Base-by-base conservation (phyloP, 345 rosid species). In the Brassica carinata region DNA sequence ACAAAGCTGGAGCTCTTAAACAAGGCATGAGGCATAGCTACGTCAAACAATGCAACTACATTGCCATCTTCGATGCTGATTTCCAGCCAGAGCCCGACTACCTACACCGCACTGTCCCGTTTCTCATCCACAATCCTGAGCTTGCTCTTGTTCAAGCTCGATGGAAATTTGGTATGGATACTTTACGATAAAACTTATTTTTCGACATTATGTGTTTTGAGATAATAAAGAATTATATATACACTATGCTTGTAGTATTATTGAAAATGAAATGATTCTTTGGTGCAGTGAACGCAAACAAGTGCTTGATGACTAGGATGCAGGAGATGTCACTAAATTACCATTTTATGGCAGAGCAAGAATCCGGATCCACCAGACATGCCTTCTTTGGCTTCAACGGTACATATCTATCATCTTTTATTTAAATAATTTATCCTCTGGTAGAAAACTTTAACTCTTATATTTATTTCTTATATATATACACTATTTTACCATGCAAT, bases 21-120 rank as follows among this genome's bases (percentile, higher is more conserved):
- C 89, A 89, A 76, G 92, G 91, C 53, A 84, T 88, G 91, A 89
- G 83, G 62, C 87, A 80, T 69, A 80, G 85, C 74, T 89, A 88
- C 19, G 87, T 85, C 8, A 88, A 84, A 58, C 79, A 69, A 11
- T 89, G 90, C 69, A 83, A 75, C 26, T 85, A 71, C 76, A 82
- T 86, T 3, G 92, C 85, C 26, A 84, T 89, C 55, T 86, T 87
- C 59, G 89, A 88, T 58, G 89, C 90, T 1, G 93, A 91, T 80
- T 88, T 88, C 67, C 88, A 82, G 51, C 90, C 90, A 26, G 85
- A 87, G 8, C 86, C 89, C 1, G 85, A 83, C 59, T 87, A 84
- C 48, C 86, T 87, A 17, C 76, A 81, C 77, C 89, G 86, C 2
- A 23, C 85, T 70, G 77, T 87, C 4, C 87, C 89, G 13, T 89